A percentile compares a stretch with the other conserved stretches of the same genome.
Conservation (phyloP, 257 asterid genomes). For the Fraxinus quadrangulata region DNA sequence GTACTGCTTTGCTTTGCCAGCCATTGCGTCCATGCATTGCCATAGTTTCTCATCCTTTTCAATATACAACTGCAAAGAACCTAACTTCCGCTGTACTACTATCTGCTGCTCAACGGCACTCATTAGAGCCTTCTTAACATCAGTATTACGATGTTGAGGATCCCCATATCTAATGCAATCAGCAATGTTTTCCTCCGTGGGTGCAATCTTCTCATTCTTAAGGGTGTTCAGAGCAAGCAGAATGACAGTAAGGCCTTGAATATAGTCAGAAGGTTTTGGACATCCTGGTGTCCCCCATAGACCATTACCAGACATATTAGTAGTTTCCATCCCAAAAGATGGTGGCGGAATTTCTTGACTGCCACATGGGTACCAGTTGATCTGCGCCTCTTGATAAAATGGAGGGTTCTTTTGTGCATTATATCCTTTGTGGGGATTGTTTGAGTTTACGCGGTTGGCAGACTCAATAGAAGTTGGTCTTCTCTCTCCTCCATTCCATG, state of each 20-base stretch:
- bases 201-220: conserved; percentile 77
- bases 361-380: conserved; percentile 39
- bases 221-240: conserved; percentile 82
- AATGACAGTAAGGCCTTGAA: conserved; percentile 74
- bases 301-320: conserved; percentile 38
- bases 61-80: conserved; percentile 61
- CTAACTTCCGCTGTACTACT: conserved; percentile 64
- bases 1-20: conserved; percentile 51
- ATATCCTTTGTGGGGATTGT: conserved; percentile 51
- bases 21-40: conserved; percentile 74
- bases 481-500: conserved; percentile 42
- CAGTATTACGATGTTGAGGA: conserved; percentile 63
- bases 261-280: conserved; percentile 68
- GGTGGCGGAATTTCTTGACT: conserved; percentile 50
- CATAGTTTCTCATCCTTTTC: conserved; percentile 79
- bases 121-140: conserved; percentile 81
- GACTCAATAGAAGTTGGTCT: conserved; percentile 58
- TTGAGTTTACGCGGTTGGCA: conserved; percentile 35
- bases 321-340: conserved; percentile 44
- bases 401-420: conserved; percentile 45
- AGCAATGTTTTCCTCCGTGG: conserved; percentile 74
- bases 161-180: conserved; percentile 81
- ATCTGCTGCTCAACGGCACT: conserved; percentile 82
- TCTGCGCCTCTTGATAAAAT: conserved; percentile 42
- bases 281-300: conserved; percentile 73